Percentiles rank a stretch among this genome's conserved stretches.
Conservation (phyloP, 768 basidiomycete species). For the Obba rivulosa region DNA sequence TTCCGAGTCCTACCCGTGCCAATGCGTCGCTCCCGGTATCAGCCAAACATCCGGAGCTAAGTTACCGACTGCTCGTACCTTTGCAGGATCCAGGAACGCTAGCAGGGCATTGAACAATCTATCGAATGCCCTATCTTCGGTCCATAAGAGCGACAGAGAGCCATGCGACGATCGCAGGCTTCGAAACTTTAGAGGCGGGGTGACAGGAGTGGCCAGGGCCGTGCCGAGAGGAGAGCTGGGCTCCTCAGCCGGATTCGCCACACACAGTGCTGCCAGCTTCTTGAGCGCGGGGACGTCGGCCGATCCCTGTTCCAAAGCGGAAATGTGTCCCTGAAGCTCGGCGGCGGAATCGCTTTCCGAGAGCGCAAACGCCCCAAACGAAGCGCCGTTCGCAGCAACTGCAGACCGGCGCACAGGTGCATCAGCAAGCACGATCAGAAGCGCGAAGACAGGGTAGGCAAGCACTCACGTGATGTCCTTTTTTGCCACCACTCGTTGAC, state of each 20-base stretch:
- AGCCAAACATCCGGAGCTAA: slow-evolving; percentile 7
- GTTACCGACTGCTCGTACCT: slow-evolving; percentile 36
- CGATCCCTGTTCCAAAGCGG: slow-evolving; percentile 45
- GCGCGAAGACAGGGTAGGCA: slow-evolving; percentile 2
- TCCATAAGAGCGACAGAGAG: slow-evolving; percentile 62
- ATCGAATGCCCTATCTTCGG: slow-evolving; percentile 64
- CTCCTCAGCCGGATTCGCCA: slow-evolving; percentile 48
- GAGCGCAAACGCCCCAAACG: not conserved
- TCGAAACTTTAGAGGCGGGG: slow-evolving; percentile 51
- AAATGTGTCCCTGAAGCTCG: slow-evolving; percentile 51
- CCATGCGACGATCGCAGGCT: slow-evolving; percentile 36
- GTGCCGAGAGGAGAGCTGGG: slow-evolving; percentile 51
- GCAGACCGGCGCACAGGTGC: not conserved
- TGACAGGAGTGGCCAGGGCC: slow-evolving; percentile 43
- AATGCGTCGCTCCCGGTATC: slow-evolving; percentile 10
- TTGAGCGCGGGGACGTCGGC: slow-evolving; percentile 54
- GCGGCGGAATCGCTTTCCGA: too few relatives aligned
- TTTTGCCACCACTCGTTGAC: slow-evolving; percentile 86
- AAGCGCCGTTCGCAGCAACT: not conserved
- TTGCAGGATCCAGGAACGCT: slow-evolving; percentile 53
- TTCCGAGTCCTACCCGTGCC: slow-evolving; percentile 45
- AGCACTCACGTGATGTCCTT: slow-evolving; percentile 57
- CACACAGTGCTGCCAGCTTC: slow-evolving; percentile 59
- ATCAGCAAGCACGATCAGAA: slow-evolving; percentile 15
- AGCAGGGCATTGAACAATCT: slow-evolving; percentile 62